Conservation (phyloP, 106 monocot genomes). For the Acorus gramineus region DNA sequence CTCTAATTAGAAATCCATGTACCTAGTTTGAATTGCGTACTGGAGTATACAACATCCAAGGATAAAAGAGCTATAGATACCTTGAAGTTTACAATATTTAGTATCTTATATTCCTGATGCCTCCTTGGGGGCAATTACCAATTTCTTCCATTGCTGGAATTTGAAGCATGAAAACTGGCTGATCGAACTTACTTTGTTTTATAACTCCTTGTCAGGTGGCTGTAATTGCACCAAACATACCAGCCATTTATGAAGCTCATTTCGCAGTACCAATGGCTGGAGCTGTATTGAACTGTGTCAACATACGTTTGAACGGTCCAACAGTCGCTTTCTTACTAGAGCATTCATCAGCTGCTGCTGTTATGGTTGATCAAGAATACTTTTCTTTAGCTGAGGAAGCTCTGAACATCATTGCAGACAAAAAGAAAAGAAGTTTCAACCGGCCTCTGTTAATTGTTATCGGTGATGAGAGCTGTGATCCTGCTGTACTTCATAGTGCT, state of each 20-base stretch:
- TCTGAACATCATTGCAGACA: constrained; percentile 46
- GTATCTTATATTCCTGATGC: no score
- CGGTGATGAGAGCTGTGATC: constrained; percentile 57
- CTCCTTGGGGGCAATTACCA: neutral
- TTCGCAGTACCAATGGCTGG: constrained; percentile 97
- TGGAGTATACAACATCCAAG: no score
- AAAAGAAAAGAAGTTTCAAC: constrained; percentile 30
- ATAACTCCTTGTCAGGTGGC: constrained; percentile 50
- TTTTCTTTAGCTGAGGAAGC: constrained; percentile 62
- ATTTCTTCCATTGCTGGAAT: neutral
- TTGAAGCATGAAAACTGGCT: neutral
- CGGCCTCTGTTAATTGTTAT: constrained; percentile 75
- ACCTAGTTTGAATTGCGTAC: no score
- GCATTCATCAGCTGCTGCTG: constrained; percentile 58
- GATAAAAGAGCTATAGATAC: no score
- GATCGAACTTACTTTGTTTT: neutral
- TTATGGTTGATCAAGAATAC: constrained; percentile 87
- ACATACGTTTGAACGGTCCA: constrained; percentile 68
- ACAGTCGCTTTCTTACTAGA: constrained; percentile 79
- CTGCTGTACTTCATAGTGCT: constrained; percentile 40
- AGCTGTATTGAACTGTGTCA: constrained; percentile 68
- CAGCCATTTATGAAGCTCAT: constrained; percentile 86
- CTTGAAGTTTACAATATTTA: no score
- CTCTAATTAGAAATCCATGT: no score
- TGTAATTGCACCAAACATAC: constrained; percentile 87